phyloP scores from a whole-genome alignment of 2,329 filamentous ascomycete genomes.

The Aspergillus texensis region DNA sequence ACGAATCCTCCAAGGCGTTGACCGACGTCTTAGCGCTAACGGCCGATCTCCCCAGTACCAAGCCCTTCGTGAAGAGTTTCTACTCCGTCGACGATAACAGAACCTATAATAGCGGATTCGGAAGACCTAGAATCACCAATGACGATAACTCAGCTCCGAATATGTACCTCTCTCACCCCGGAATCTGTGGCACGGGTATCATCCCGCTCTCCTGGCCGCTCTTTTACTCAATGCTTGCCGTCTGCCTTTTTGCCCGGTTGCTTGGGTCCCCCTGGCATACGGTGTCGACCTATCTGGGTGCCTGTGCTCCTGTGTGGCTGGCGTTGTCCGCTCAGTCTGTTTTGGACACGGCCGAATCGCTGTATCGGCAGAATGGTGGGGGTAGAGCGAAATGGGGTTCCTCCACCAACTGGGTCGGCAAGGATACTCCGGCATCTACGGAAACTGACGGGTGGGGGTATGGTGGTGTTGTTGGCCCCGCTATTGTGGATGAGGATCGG shows the following conservation, averaged over 20 bases:
- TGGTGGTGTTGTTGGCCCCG: constrained; percentile 58
- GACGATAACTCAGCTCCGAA: constrained; percentile 49
- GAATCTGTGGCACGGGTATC: constrained; percentile 80
- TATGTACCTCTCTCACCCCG: constrained; percentile 82
- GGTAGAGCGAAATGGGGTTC: constrained; percentile 83
- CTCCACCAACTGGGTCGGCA: constrained; percentile 61
- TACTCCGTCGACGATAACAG: constrained; percentile 46
- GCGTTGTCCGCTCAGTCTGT: constrained; percentile 64
- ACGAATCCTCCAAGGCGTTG: constrained; percentile 85
- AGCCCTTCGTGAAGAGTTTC: constrained; percentile 60
- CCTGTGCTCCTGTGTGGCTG: constrained; percentile 76
- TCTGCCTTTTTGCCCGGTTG: constrained; percentile 72
- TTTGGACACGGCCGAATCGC: constrained; percentile 40
- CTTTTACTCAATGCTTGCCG: constrained; percentile 66
- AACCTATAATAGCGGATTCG: neutral
- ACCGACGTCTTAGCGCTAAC: constrained; percentile 84
- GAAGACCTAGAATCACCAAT: neutral
- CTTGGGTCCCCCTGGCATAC: constrained; percentile 89
- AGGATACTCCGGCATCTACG: constrained; percentile 69
- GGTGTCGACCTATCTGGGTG: constrained; percentile 74
- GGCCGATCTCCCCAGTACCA: constrained; percentile 65
- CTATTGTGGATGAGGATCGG: constrained; percentile 51
- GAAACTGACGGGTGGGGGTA: constrained; percentile 86
- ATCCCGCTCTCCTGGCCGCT: constrained; percentile 73
- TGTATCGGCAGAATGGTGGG: constrained; percentile 60